Evolutionary conservation across 805 yeast genomes (phyloP), one percentile per base, ranked within the genome.

Genomic region (Candida quercuum): DNA sequence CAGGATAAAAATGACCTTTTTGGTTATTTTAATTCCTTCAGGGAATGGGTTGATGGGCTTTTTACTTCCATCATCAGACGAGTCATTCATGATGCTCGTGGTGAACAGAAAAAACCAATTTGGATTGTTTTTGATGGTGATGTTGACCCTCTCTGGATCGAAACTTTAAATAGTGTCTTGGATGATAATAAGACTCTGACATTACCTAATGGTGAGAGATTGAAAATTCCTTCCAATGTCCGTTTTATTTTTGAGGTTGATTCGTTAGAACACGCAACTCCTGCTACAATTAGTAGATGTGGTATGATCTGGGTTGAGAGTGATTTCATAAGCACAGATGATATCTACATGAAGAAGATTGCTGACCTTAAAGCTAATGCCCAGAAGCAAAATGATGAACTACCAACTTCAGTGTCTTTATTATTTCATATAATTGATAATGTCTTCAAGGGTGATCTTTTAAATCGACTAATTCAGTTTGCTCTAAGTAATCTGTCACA

Each of bases 121-220:
- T 88, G 95, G 93, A 71, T 91, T 41, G 71, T 89, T 0, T 84
- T 91, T 53, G 97, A 91, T 59, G 94, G 97, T 28, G 96, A 87
- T 49, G 74, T 91, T 25, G 97, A 91, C 54, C 97, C 98, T 0
- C 79, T 76, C 28, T 91, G 97, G 95, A 86, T 86, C 1, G 98
- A 91, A 51, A 82, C 83, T 39, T 64, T 91, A 46, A 91, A 91
- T 62, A 83, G 95, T 63, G 93, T 88, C 9, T 66, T 91, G 14
- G 98, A 91, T 60, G 98, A 91, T 47, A 91, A 88, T 59, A 78
- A 74, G 45, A 46, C 83, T 1, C 60, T 91, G 29, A 88, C 97
- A 0, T 63, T 91, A 9, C 93, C 98, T 0, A 87, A 78, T 52
- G 98, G 98, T 28, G 98, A 91, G 55, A 72, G 96, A 17, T 54